Evolutionary conservation across 179 eudicot species (phyloP), one percentile per base, ranked within the genome.

Genomic region (Silene vulgaris): DNA sequence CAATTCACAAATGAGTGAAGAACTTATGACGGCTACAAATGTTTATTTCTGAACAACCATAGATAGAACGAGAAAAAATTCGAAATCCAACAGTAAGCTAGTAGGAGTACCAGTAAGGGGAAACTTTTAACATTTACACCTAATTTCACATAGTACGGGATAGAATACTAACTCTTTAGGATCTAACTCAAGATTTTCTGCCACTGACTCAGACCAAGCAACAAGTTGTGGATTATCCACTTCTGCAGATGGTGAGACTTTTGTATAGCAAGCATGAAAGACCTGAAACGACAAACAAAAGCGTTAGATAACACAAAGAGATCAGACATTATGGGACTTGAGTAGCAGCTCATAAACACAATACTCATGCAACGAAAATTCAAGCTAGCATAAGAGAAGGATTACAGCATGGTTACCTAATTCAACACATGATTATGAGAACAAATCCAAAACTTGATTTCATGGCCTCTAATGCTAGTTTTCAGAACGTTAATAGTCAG

Each of bases 161-260:
- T 13, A 14, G 8, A 75, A 48, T 64, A 84, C 97, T 87, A 81
- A 96, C 99, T 96, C 97, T 86, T 86, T 85, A 43, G 89, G 88
- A 87, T 93, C 92, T 84, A 96, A 83, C 29, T 96, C 93, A 76
- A 96, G 96, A 60, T 87, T 63, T 69, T 87, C 88, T 30, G 93
- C 96, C 50, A 96, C 91, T 71, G 97, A 90, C 65, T 88, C 91
- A 17, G 99, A 96, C 97, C 97, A 90, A 30, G 93, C 97, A 76
- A 96, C 97, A 80, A 96, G 96, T 71, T 90, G 89, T 56, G 99
- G 99, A 50, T 91, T 82, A 66, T 96, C 96, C 56, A 93, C 92
- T 83, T 90, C 90, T 61, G 76, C 93, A 62, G 99, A 96, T 13
- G 97, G 99, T 48, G 89, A 86, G 11, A 96, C 91, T 80, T 87